These are phyloP conservation scores for Stagonosporopsis vannaccii DNA, from an alignment of 2,329 filamentous ascomycete genomes.

Conservation along the genomic window DNA sequence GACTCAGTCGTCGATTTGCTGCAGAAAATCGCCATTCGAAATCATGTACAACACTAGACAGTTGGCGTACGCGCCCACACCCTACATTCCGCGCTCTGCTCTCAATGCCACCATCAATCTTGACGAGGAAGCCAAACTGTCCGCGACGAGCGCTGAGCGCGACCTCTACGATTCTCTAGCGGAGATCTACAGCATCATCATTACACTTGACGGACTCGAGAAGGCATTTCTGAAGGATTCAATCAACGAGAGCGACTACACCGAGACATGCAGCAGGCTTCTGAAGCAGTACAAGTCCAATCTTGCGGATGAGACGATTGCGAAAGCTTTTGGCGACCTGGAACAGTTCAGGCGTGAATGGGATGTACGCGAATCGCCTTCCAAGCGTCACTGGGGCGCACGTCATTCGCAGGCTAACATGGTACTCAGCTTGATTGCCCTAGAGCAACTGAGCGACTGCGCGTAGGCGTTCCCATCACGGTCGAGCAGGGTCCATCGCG, in stretches of 20 bases:
- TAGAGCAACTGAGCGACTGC: conserved; percentile 88
- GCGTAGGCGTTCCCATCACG: conserved; percentile 91
- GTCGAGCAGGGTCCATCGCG: conserved; percentile 65
- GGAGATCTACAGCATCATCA: conserved; percentile 96
- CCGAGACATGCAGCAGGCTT: conserved; percentile 91
- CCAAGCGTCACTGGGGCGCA: neutral
- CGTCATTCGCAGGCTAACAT: conserved; percentile 22
- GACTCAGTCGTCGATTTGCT: neutral
- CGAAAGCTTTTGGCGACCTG: conserved; percentile 83
- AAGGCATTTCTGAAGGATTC: conserved; percentile 97
- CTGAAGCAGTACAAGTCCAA: conserved; percentile 98
- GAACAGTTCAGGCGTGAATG: conserved; percentile 92
- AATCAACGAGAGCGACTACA: conserved; percentile 89
- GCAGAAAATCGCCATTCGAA: neutral
- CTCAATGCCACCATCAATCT: conserved; percentile 90
- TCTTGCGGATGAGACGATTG: conserved; percentile 87
- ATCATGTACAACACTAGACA: conserved; percentile 60
- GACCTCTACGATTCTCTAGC: conserved; percentile 95
- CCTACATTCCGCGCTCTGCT: conserved; percentile 84
- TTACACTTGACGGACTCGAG: conserved; percentile 93
- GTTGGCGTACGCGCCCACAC: conserved; percentile 85
- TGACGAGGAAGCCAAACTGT: conserved; percentile 94
- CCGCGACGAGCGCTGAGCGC: conserved; percentile 83
- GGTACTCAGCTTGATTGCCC: conserved; percentile 82
- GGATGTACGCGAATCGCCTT: conserved; percentile 69